Conservation (phyloP, 2,329 filamentous ascomycete genomes). For the Pezicula neosporulosa region DNA sequence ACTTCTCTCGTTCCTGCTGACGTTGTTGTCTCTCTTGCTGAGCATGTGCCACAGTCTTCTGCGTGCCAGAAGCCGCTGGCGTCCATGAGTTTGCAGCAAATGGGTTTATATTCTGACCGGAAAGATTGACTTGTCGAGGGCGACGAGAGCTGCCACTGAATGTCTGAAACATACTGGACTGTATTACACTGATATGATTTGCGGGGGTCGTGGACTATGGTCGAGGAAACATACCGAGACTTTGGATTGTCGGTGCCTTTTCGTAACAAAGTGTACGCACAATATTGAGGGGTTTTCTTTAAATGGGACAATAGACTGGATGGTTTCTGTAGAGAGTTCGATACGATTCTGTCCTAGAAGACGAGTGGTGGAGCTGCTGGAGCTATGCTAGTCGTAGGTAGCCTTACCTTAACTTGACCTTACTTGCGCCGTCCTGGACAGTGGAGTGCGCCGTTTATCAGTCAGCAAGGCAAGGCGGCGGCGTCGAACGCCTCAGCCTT, state of each 20-base stretch:
- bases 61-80: slow-evolving; percentile 58
- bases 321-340: slow-evolving; percentile 2
- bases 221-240: slow-evolving; percentile 17
- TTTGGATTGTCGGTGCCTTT: background rate
- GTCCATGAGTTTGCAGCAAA: slow-evolving; percentile 64
- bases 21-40: slow-evolving; percentile 81
- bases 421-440: too few species aligned
- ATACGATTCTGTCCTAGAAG: slow-evolving; percentile 6
- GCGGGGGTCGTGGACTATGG: slow-evolving; percentile 11
- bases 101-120: slow-evolving; percentile 77
- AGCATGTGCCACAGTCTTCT: slow-evolving; percentile 77
- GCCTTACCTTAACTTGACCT: too few species aligned
- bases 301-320: background rate
- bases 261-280: background rate
- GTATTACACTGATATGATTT: slow-evolving; percentile 8
- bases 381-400: too few species aligned
- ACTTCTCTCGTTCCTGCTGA: slow-evolving; percentile 74
- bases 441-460: too few species aligned
- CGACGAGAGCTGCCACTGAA: slow-evolving; percentile 87
- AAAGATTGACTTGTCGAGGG: slow-evolving; percentile 89
- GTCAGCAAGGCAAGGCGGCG: too few species aligned
- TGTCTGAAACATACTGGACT: slow-evolving; percentile 72
- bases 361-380: too few species aligned
- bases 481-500: too few species aligned
- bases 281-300: background rate